Evolutionary conservation across 352 stramenopile species (phyloP), one percentile per base, ranked within the genome.

Genomic region (Phytophthora citricola): DNA sequence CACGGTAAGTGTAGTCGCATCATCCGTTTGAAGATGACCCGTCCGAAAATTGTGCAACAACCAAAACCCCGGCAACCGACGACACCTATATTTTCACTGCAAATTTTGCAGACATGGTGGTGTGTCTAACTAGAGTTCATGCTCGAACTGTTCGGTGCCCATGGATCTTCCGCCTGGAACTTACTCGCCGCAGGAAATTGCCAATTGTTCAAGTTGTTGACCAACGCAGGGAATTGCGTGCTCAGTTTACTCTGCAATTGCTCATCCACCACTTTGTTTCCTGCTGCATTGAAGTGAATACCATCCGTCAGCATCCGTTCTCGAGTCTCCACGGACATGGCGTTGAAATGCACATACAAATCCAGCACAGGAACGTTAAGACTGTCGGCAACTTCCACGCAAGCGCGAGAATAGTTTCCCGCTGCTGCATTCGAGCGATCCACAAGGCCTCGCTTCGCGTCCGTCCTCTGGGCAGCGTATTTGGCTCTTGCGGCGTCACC

Each of bases 321-420:
- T 29, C 49, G 7, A 11, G 10, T 46, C 22, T 40, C 36, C 48
- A 26, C 54, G 4, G 54, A 9, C 62, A 70, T 70, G 15, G 66
- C 48, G 41, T 81, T 83, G 57, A 86, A 85, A 41, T 75, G 53
- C 46, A 70, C 55, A 31, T 79, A 58, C 31, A 84, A 45, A 34
- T 85, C 69, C 14, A 88, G 29, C 11, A 66, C 59, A 3, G 66
- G 48, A 8, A 82, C 48, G 17, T 47, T 22, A 9, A 66, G 48
- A 8, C 59, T 58, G 1, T 38, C 14, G 1, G 54, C 73, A 2
- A 75, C 58, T 26, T 75, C 66, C 12, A 79, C 55, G 41, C 77
- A 84, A 39, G 65, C 69, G 24, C 29, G 49, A 32, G 79, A 75
- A 64, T 85, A 85, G 39, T 58, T 40, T 1, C 46, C 58, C 0